Conservation (phyloP, 768 basidiomycete species). For the Boletus patriciae region DNA sequence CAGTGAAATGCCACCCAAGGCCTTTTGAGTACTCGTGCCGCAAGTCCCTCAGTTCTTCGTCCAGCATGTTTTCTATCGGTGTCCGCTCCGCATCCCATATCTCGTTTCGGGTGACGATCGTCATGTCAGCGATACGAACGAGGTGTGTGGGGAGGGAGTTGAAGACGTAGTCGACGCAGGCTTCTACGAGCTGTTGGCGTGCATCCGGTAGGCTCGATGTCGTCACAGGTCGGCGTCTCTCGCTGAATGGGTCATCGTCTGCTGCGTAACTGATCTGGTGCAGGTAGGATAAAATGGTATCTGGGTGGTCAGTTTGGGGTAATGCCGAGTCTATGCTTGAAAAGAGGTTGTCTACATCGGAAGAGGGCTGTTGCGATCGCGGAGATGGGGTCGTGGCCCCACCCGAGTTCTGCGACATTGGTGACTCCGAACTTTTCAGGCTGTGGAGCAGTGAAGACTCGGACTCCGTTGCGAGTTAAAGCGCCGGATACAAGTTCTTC, state of each 20-base stretch:
- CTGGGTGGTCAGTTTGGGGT: not conserved
- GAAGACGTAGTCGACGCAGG: slow-evolving; percentile 7
- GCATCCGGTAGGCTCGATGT: slow-evolving; percentile 1
- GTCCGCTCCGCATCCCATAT: slow-evolving; percentile 7
- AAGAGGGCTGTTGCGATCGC: not conserved
- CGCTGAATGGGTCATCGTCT: slow-evolving; percentile 12
- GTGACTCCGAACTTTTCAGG: no score
- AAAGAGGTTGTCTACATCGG: not conserved
- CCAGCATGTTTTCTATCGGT: not conserved
- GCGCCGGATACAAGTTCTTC: no score
- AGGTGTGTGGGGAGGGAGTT: slow-evolving; percentile 8
- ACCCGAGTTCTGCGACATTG: not conserved
- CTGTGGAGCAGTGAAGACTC: no score
- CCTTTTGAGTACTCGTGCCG: slow-evolving; percentile 3
- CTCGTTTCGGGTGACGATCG: slow-evolving; percentile 6
- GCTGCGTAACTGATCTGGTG: slow-evolving; percentile 8
- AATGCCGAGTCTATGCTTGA: not conserved
- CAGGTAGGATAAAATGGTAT: slow-evolving; percentile 5
- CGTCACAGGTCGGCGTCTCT: not conserved
- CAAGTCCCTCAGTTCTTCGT: not conserved
- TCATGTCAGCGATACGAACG: slow-evolving; percentile 4
- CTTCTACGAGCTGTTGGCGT: slow-evolving; percentile 6
- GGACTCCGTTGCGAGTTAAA: no score
- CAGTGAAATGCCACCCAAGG: slow-evolving; percentile 1
- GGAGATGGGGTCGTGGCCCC: not conserved